Evolutionary conservation across 2,329 filamentous ascomycete genomes (phyloP).

Genomic region (Sarocladium brachiariae): DNA sequence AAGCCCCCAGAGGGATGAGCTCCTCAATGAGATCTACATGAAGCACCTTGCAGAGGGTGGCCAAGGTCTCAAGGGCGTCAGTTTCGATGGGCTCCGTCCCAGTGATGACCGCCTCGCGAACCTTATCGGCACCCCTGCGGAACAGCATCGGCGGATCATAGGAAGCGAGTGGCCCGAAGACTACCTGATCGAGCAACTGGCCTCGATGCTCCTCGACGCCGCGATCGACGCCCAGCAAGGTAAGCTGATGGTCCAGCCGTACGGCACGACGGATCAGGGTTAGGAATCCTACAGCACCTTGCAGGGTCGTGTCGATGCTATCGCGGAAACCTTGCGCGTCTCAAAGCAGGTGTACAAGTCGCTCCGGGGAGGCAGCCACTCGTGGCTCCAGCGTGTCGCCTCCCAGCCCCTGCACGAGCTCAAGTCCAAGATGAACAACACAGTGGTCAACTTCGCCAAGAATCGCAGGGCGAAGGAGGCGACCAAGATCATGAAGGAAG

Average conservation of each 20-base stretch:
- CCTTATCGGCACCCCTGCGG: not conserved
- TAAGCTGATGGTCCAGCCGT: constrained; percentile 17
- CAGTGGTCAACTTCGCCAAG: constrained; percentile 19
- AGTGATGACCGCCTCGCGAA: not conserved
- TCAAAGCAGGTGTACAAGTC: constrained; percentile 24
- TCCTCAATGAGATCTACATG: constrained; percentile 9
- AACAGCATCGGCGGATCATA: constrained; percentile 2
- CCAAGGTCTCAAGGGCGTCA: not conserved
- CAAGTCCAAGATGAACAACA: constrained; percentile 18
- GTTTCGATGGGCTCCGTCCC: not conserved
- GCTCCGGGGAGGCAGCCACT: constrained; percentile 17
- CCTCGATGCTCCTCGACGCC: constrained; percentile 13
- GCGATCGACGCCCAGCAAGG: constrained; percentile 22
- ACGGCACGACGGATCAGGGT: constrained; percentile 21
- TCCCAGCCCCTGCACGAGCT: constrained; percentile 21
- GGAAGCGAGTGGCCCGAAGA: not conserved
- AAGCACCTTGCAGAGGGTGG: not conserved
- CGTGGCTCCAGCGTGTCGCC: constrained; percentile 19
- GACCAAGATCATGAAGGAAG: constrained; percentile 1
- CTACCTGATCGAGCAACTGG: not conserved
- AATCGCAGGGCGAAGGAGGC: constrained; percentile 12
- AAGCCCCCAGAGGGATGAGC: constrained; percentile 9
- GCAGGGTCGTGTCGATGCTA: constrained; percentile 18
- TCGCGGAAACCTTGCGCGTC: constrained; percentile 12
- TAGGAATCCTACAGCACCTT: constrained; percentile 23